Evolutionary conservation across 805 yeast genomes (phyloP), one percentile per base, ranked within the genome.

Genomic region (Teunomyces barrocoloradensis): DNA sequence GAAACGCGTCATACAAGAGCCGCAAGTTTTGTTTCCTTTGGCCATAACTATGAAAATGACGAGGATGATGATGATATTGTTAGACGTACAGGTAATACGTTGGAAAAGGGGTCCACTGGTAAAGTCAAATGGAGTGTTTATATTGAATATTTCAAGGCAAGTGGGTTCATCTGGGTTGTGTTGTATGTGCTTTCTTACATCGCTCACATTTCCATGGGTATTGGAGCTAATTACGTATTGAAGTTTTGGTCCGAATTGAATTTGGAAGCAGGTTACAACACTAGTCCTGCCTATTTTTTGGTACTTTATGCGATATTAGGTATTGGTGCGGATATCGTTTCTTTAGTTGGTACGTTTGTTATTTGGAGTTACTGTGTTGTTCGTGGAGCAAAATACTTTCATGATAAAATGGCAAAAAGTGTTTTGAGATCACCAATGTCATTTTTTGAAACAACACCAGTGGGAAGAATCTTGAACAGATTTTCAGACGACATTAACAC

Each of bases 351-450:
- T 13, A 54, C 67, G 4, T 58, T 64, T 48, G 54, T 68, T 25
- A 48, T 70, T 6, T 66, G 69, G 68, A 53, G 64, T 6, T 62
- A 51, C 44, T 60, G 65, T 50, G 63, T 61, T 10, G 59, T 67
- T 35, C 60, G 57, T 44, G 70, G 68, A 9, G 63, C 71, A 23
- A 55, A 44, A 34, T 56, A 59, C 46, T 68, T 69, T 56, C 75
- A 70, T 47, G 71, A 69, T 37, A 59, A 57, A 17, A 68, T 70
- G 74, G 68, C 72, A 5, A 46, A 50, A 20, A 50, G 63, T 9
- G 66, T 70, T 1, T 57, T 70, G 45, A 58, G 71, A 47, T 62
- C 73, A 1, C 75, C 75, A 21, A 70, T 70, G 75, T 61, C 70
- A 12, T 70, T 69, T 46, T 70, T 69, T 44, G 75, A 70, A 48